Evolutionary conservation across 768 basidiomycete genomes (phyloP), one percentile per base, ranked within the genome.

Genomic region (Daedalea quercina): DNA sequence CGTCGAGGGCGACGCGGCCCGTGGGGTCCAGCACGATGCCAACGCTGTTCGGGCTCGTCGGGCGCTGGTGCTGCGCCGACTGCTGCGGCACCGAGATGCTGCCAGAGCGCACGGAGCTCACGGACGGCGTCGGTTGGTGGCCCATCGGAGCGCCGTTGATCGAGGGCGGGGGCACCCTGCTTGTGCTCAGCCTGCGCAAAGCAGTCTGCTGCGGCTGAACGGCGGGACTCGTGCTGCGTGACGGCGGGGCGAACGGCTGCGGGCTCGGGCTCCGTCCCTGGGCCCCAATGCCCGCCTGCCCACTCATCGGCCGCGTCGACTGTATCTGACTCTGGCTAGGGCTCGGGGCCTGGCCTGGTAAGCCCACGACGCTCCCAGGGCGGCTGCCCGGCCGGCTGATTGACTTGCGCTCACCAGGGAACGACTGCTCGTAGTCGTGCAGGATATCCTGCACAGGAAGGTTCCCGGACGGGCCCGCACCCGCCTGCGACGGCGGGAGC

Each of bases 251-350:
- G 49, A 69, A 60, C 11, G 85, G 82, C 46, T 80, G 76, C 6
- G 84, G 81, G 60, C 84, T 86, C 20, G 78, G 77, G 54, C 77
- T 84, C 28, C 67, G 69, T 44, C 78, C 85, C 64, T 83, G 85
- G 17, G 88, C 84, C 13, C 93, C 94, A 53, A 96, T 82, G 1
- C 93, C 94, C 0, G 82, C 81, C 63, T 86, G 89, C 0, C 87
- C 91, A 22, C 76, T 71, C 34, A 75, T 65, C 1, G 85, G 80
- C 9, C 83, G 72, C 0, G 71, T 70, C 22, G 77, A 48, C 24
- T 56, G 58, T 56, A 57, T 61, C 57, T 54, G 68, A 63, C 50
- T 63, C 54, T 59, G 60, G 66, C 25, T 55, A 50, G 66, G 58
- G 53, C 57, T 65, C 31, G 50, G 42, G n/a, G 58, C 44, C 23